Conservation (phyloP, 257 asterid species). For the Solanum virginianum region DNA sequence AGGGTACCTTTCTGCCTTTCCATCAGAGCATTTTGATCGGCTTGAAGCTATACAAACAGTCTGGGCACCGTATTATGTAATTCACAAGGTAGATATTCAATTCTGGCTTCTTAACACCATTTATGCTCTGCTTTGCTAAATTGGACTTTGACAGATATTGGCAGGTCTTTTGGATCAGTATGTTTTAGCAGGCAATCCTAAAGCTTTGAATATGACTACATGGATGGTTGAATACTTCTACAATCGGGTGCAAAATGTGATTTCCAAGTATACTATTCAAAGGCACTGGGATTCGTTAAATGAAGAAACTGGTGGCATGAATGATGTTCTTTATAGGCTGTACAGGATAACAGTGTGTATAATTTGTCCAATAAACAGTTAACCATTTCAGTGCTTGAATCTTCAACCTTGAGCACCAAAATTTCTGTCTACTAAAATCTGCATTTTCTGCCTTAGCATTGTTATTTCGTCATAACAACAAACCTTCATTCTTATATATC, state of each 20-base stretch:
- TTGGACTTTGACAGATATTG: slow-evolving; percentile 36
- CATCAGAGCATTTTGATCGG: slow-evolving; percentile 52
- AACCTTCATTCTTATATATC: not conserved
- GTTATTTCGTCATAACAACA: not conserved
- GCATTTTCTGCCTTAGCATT: not conserved
- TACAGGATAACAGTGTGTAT: slow-evolving; percentile 49
- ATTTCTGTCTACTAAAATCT: not conserved
- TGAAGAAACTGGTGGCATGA: slow-evolving; percentile 98
- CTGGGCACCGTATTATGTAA: slow-evolving; percentile 95
- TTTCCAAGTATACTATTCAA: slow-evolving; percentile 44
- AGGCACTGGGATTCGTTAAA: slow-evolving; percentile 68
- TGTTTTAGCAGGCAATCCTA: slow-evolving; percentile 36
- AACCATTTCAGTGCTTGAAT: not conserved
- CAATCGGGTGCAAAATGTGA: slow-evolving; percentile 65
- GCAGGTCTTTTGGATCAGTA: slow-evolving; percentile 89
- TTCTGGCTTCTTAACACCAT: not conserved
- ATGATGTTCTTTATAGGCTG: slow-evolving; percentile 70
- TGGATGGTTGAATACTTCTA: slow-evolving; percentile 86
- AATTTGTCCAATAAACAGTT: not conserved
- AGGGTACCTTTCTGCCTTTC: slow-evolving; percentile 90
- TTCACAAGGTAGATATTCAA: slow-evolving; percentile 48
- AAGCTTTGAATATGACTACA: slow-evolving; percentile 40
- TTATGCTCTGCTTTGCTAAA: not conserved
- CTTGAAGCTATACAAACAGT: slow-evolving; percentile 53
- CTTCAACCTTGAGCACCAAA: not conserved